phyloP scores from a whole-genome alignment of 2,329 filamentous ascomycete species.

The Fusarium mexicanum region DNA sequence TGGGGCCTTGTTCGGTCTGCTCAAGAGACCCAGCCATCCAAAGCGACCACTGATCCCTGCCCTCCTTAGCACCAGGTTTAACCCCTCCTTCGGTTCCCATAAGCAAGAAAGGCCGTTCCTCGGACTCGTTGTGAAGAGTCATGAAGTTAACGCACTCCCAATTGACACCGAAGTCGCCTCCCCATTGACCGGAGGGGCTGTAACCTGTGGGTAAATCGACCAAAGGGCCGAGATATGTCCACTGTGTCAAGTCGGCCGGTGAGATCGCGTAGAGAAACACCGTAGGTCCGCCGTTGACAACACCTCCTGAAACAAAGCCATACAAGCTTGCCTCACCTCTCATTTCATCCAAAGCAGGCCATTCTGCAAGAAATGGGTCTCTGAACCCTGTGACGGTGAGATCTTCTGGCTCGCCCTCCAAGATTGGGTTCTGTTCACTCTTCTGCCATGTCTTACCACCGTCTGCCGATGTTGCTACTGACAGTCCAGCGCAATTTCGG shows the following conservation, averaged over 20 bases:
- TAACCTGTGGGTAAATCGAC: slow-evolving; percentile 52
- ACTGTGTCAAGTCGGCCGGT: slow-evolving; percentile 51
- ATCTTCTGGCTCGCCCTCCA: slow-evolving; percentile 43
- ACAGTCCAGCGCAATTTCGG: slow-evolving; percentile 53
- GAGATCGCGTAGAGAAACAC: slow-evolving; percentile 58
- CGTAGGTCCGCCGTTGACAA: slow-evolving; percentile 53
- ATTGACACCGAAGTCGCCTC: slow-evolving; percentile 60
- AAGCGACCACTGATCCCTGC: slow-evolving; percentile 37
- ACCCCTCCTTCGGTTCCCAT: slow-evolving; percentile 56
- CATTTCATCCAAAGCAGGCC: slow-evolving; percentile 42
- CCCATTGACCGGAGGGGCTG: slow-evolving; percentile 54
- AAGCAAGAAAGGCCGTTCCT: slow-evolving; percentile 53
- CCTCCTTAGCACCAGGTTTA: slow-evolving; percentile 32
- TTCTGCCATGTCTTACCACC: slow-evolving; percentile 49
- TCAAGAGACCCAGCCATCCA: slow-evolving; percentile 55
- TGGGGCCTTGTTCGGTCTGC: slow-evolving; percentile 9
- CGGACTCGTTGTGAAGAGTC: slow-evolving; percentile 48
- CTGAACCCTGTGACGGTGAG: slow-evolving; percentile 47
- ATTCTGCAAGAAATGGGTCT: slow-evolving; percentile 47
- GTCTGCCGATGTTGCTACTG: slow-evolving; percentile 52
- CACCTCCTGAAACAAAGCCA: slow-evolving; percentile 60
- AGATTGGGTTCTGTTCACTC: slow-evolving; percentile 44
- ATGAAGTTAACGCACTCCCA: slow-evolving; percentile 62
- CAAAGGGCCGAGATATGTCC: slow-evolving; percentile 57
- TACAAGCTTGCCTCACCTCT: slow-evolving; percentile 48